Evolutionary conservation across 345 rosid species (phyloP), one percentile per base, ranked within the genome.

Genomic region (Sisymbrium irio): DNA sequence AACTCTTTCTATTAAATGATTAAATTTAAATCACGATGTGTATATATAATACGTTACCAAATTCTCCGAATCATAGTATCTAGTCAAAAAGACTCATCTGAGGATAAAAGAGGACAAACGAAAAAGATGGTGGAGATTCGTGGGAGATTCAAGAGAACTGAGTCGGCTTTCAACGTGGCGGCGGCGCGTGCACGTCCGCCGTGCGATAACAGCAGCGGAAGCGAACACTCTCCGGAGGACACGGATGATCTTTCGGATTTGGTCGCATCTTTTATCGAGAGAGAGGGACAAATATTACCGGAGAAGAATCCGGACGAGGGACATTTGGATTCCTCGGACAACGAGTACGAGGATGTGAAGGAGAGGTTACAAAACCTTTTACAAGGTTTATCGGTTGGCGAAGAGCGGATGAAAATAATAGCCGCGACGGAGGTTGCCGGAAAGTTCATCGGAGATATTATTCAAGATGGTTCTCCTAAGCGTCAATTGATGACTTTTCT

Each of bases 211-310:
- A 91, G 90, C 69, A 87, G 96, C 19, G 87, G 87, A 1, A 93
- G 94, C 50, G 87, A 85, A 59, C 88, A 85, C 67, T 84, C 74
- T 12, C 60, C 81, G n/a, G 86, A 83, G 4, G 76, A 71, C 40
- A 55, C 64, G 3, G 51, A 25, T 13, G 85, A 94, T 79, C 85
- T 94, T 19, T 88, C 83, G 0, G 87, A 85, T 37, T 82, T 94
- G 11, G 96, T 91, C 2, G 83, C 88, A 18, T 88, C 93, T 7
- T 94, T 86, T 69, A 78, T 94, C 2, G 97, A 94, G 51, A 83
- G 45, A 46, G 90, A 88, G 6, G 81, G 59, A 11, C 22, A 62
- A n/a, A 15, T 32, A 1, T 4, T 35, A 35, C 15, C 44, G 18
- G 69, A 13, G n/a, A 39, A 12, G 6, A 49, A n/a, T 15, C 51